Evolutionary conservation across 2,329 filamentous ascomycete species (phyloP).

Genomic region (Verticillium zaregamsianum): DNA sequence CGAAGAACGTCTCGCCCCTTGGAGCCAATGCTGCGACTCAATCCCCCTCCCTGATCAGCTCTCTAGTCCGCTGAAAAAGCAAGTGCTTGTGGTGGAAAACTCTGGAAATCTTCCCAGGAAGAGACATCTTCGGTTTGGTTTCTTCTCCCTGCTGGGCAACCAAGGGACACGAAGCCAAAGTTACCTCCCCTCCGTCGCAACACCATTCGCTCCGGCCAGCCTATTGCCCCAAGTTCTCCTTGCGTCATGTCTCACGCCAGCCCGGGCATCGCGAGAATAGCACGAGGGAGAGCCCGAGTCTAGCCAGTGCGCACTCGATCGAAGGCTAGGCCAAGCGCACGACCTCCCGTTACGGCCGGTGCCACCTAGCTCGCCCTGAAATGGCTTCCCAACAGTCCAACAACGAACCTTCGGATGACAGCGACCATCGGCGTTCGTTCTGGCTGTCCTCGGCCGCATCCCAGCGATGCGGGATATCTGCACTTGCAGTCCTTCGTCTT

Average conservation of each 20-base stretch:
- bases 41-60: not conserved
- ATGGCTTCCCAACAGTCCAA: not conserved
- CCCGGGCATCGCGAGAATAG: not conserved
- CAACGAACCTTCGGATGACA: not conserved
- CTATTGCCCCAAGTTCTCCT: not conserved
- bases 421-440: not conserved
- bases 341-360: not conserved
- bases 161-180: not conserved
- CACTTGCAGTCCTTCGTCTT: not conserved
- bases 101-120: not conserved
- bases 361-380: not conserved
- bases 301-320: not conserved
- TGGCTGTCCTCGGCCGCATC: not conserved
- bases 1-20: not conserved
- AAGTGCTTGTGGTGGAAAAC: not conserved
- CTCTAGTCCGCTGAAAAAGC: not conserved
- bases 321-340: not conserved
- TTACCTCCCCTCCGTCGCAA: not conserved
- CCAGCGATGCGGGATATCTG: not conserved
- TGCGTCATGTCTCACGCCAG: not conserved
- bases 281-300: not conserved
- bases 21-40: not conserved
- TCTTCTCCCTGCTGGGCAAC: not conserved
- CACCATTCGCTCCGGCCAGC: not conserved
- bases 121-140: not conserved